These are phyloP conservation scores for Falciphora oryzae DNA, from an alignment of 2,329 filamentous ascomycete species.

Conservation along the genomic window DNA sequence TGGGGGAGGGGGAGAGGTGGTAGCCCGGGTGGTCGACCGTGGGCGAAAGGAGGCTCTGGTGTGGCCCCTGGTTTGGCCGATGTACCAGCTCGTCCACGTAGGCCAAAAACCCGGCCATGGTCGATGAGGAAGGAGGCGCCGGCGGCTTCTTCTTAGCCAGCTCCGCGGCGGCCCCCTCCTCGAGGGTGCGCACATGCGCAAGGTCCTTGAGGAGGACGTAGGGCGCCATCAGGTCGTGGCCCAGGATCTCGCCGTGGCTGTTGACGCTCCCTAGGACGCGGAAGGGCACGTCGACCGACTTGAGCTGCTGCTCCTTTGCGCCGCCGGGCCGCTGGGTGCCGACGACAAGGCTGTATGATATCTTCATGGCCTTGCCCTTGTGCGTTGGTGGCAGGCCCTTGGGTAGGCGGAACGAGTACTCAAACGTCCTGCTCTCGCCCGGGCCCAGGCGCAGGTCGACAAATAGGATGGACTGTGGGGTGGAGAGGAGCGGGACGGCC, in stretches of 20 bases:
- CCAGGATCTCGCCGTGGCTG: conserved; percentile 77
- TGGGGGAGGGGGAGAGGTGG: conserved; percentile 28
- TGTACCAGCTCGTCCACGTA: conserved; percentile 66
- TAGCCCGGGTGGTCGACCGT: conserved; percentile 37
- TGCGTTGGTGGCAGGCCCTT: conserved; percentile 87
- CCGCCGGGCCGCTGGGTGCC: conserved; percentile 83
- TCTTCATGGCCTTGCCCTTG: conserved; percentile 88
- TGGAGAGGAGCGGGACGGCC: conserved; percentile 85
- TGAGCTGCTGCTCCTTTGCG: conserved; percentile 73
- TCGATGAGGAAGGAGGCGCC: conserved; percentile 27
- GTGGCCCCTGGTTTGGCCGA: conserved; percentile 26
- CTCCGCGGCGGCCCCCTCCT: background rate
- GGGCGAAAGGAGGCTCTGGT: conserved; percentile 63
- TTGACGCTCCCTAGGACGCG: conserved; percentile 91
- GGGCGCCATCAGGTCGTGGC: conserved; percentile 90
- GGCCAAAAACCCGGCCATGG: conserved; percentile 61
- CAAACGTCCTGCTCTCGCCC: conserved; percentile 82
- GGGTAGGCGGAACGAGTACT: conserved; percentile 80
- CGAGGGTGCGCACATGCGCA: conserved; percentile 48
- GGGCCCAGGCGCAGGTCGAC: conserved; percentile 84
- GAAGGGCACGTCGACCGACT: conserved; percentile 88
- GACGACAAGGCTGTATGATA: conserved; percentile 83
- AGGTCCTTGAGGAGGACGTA: conserved; percentile 85
- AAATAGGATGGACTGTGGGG: conserved; percentile 91
- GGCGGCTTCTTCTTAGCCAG: conserved; percentile 12